These are phyloP conservation scores for Phytophthora chlamydospora DNA, from an alignment of 352 stramenopile species.

Conservation along the genomic window DNA sequence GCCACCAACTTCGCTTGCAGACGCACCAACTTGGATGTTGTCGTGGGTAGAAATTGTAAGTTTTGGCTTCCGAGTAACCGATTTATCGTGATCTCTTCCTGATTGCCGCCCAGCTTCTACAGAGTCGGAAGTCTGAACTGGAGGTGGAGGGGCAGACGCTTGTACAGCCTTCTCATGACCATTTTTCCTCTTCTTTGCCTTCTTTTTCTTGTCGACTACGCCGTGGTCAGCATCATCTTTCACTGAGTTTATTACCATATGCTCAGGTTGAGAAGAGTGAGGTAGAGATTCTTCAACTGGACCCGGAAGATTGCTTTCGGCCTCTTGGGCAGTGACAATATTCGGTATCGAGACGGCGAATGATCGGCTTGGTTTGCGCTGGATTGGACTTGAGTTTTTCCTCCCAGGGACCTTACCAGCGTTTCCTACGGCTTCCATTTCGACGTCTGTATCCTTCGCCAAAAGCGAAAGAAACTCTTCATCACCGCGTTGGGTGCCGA, in stretches of 20 bases:
- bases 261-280: background rate
- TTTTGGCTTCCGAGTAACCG: constrained; percentile 18
- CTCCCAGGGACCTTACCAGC: background rate
- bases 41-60: constrained; percentile 17
- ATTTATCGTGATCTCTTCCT: background rate
- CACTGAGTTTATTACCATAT: background rate
- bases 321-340: constrained; percentile 1
- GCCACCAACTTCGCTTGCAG: background rate
- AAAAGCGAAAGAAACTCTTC: constrained; percentile 68
- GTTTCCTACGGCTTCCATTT: constrained; percentile 18
- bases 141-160: background rate
- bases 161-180: constrained; percentile 2
- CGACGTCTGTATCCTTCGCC: constrained; percentile 41
- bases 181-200: constrained; percentile 29
- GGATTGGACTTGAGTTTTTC: constrained; percentile 37
- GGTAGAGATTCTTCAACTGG: constrained; percentile 19
- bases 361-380: constrained; percentile 42
- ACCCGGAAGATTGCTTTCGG: constrained; percentile 4
- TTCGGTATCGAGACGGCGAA: constrained; percentile 3
- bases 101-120: background rate
- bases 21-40: background rate
- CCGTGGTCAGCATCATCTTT: constrained; percentile 6
- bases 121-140: background rate
- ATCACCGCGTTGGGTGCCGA: constrained; percentile 54
- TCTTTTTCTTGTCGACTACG: constrained; percentile 29